phyloP scores from a whole-genome alignment of 2,329 filamentous ascomycete species.

The Paraphaeosphaeria sporulosa region DNA sequence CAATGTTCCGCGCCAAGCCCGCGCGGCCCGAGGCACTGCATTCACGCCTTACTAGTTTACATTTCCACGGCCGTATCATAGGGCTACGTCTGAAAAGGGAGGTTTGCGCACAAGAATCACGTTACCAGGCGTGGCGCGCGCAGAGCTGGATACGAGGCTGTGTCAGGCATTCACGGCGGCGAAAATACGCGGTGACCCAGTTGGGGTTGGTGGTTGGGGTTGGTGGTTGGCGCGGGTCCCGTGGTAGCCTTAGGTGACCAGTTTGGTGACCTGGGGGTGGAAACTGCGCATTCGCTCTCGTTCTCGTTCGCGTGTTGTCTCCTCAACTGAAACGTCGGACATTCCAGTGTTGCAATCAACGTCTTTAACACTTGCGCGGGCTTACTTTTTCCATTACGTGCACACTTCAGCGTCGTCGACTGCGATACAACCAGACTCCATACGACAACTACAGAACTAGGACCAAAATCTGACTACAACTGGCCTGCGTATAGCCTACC shows the following conservation, averaged over 20 bases:
- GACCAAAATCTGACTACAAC: too few relatives aligned
- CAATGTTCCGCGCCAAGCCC: slow-evolving; percentile 13
- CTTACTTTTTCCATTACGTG: too few relatives aligned
- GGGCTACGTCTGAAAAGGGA: neutral
- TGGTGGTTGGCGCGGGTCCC: neutral
- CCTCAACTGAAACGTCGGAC: too few relatives aligned
- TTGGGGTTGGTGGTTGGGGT: neutral
- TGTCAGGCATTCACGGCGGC: slow-evolving; percentile 10
- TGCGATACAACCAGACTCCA: too few relatives aligned
- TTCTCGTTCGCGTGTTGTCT: too few relatives aligned
- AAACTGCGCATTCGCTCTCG: neutral
- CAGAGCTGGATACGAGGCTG: slow-evolving; percentile 19
- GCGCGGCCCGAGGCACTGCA: neutral
- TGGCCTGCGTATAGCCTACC: too few relatives aligned
- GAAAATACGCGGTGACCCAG: neutral
- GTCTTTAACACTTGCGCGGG: too few relatives aligned
- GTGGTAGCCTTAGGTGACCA: slow-evolving; percentile 2
- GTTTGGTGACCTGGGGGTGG: neutral
- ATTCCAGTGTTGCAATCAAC: too few relatives aligned
- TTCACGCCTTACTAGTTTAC: neutral
- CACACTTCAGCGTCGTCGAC: too few relatives aligned
- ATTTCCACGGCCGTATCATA: neutral
- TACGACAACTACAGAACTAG: too few relatives aligned
- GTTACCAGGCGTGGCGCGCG: neutral
- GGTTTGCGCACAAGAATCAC: neutral